Evolutionary conservation across 148 eudicot genomes (phyloP), one percentile per base, ranked within the genome.

Genomic region (Silene latifolia): DNA sequence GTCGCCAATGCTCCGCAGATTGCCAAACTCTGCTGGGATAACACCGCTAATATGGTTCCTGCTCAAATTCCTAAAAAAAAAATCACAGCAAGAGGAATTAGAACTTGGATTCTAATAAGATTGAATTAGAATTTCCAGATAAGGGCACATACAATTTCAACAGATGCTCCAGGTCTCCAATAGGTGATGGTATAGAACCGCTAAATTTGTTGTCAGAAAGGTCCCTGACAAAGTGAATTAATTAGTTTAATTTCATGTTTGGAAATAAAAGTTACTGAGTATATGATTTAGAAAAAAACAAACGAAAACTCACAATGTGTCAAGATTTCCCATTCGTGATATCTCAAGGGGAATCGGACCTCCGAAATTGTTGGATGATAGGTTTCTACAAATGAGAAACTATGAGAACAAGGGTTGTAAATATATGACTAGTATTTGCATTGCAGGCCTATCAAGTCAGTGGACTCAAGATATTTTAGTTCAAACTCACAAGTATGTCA

Each of bases 81-180:
- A 23, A 59, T 13, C 51, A 59, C 18, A 39, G 32, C 13, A 44
- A 76, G 58, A 82, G 74, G 44, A 76, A 59, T 13, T 65, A 67
- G 7, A 71, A 81, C 46, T 7, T 4, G 42, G 10, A 1, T 23
- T 80, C 2, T 5, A 0, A 19, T 8, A 21, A 3, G 15, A 15
- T 46, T 62, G 20, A 12, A 46, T 4, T 3, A 58, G 42, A 27
- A 12, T 53, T 24, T 19, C 5, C 25, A 73, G 20, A 46, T 17
- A 14, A 15, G 65, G 9, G 44, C 67, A 58, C 94, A 77, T 85
- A 92, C 99, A 96, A 84, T 81, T 92, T 92, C 61, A 96, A 82
- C 72, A 96, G 95, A 92, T 96, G 99, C 81, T 96, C 98, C 88
- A 96, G 80, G 78, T 96, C 99, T 32, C 99, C 99, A 71, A 96